Conservation (phyloP, 495 filamentous ascomycete species). For the Staphylotrichum longicolle region DNA sequence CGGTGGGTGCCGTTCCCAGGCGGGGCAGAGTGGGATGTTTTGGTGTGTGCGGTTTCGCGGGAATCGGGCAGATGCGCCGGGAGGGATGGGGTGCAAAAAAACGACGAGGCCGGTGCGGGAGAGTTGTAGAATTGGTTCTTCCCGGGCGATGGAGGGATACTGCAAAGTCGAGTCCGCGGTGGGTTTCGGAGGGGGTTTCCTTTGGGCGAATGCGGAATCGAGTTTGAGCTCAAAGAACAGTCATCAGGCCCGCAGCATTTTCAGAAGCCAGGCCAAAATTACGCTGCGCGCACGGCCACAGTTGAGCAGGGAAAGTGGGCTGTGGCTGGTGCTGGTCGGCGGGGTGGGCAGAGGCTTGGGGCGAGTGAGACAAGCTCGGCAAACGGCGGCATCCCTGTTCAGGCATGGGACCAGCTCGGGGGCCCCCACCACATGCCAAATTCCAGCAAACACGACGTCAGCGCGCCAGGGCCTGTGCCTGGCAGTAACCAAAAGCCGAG, state of each 20-base stretch:
- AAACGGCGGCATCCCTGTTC: neutral
- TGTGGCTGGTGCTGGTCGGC: conserved; percentile 26
- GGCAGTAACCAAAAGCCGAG: neutral
- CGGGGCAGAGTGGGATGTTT: conserved; percentile 22
- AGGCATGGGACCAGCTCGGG: neutral
- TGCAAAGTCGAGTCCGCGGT: conserved; percentile 15
- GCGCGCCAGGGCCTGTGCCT: neutral
- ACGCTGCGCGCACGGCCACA: conserved; percentile 15
- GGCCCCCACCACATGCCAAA: conserved; percentile 13
- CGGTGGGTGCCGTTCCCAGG: conserved; percentile 31
- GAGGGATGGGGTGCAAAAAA: neutral
- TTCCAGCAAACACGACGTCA: conserved; percentile 15
- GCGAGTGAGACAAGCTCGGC: neutral
- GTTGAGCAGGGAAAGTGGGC: conserved; percentile 23
- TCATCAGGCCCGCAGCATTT: conserved; percentile 33
- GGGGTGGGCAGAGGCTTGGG: conserved; percentile 9
- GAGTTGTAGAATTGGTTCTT: neutral
- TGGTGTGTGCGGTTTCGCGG: conserved; percentile 4
- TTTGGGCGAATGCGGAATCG: conserved; percentile 3
- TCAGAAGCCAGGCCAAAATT: conserved; percentile 33
- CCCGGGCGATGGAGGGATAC: neutral
- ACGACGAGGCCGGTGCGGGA: neutral
- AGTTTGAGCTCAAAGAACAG: conserved; percentile 26
- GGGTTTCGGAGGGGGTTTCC: neutral
- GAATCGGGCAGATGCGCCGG: conserved; percentile 10